phyloP scores from a whole-genome alignment of 345 rosid genomes.

The Brassica incana region DNA sequence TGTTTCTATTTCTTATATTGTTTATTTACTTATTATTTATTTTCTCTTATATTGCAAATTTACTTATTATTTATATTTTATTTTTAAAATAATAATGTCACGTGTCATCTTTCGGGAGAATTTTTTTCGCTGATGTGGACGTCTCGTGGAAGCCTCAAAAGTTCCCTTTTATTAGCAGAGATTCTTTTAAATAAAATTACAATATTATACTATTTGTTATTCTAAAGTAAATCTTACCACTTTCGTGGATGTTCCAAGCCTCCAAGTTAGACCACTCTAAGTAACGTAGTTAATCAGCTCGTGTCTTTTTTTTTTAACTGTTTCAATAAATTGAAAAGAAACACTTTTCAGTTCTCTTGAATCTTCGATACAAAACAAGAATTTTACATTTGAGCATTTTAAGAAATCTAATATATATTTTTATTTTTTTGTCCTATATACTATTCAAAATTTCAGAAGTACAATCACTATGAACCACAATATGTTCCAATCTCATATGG shows the following conservation, averaged over 20 bases:
- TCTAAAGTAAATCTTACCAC: slow-evolving; percentile 6
- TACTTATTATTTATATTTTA: too few relatives aligned
- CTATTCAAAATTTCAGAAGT: neutral
- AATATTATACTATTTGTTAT: neutral
- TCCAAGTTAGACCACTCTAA: neutral
- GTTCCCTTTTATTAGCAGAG: too few relatives aligned
- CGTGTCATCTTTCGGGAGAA: too few relatives aligned
- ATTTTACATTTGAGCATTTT: neutral
- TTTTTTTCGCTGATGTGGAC: too few relatives aligned
- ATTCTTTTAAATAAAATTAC: neutral
- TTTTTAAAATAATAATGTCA: too few relatives aligned
- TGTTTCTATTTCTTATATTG: too few relatives aligned
- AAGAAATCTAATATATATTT: neutral
- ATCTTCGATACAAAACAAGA: neutral
- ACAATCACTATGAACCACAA: neutral
- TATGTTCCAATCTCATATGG: neutral
- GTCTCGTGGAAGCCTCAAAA: too few relatives aligned
- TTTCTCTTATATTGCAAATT: too few relatives aligned
- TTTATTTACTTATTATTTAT: too few relatives aligned
- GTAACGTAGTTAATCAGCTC: neutral
- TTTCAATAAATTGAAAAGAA: neutral
- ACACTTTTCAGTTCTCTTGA: neutral
- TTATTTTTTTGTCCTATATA: neutral
- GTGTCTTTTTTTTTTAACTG: neutral
- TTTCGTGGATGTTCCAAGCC: slow-evolving; percentile 26